phyloP scores from a whole-genome alignment of 2,329 filamentous ascomycete genomes.

The Fusarium avenaceum region DNA sequence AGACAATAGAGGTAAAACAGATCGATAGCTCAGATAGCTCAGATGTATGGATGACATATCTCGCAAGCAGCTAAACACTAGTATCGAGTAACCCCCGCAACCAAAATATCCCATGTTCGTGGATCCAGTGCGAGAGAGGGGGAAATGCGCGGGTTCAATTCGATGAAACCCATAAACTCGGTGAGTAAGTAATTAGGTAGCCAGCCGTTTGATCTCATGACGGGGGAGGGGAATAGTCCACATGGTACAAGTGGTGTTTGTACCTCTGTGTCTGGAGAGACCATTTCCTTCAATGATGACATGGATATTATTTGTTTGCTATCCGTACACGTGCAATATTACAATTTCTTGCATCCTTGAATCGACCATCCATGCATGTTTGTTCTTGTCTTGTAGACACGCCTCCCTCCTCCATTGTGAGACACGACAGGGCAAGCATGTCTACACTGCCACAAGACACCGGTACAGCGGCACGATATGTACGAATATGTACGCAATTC shows the following conservation, averaged over 20 bases:
- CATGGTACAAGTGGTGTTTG: constrained; percentile 37
- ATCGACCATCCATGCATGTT: constrained; percentile 16
- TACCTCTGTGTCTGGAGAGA: constrained; percentile 29
- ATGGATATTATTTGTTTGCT: constrained; percentile 35
- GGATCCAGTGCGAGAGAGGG: constrained; percentile 29
- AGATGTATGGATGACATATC: constrained; percentile 34
- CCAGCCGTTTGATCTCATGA: constrained; percentile 29
- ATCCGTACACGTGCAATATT: too few relatives aligned
- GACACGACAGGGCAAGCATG: neutral
- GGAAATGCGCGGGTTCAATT: constrained; percentile 25
- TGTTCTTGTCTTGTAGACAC: constrained; percentile 26
- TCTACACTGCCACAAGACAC: constrained; percentile 26
- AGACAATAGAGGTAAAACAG: constrained; percentile 2
- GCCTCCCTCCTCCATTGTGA: constrained; percentile 32
- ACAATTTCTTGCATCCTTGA: constrained; percentile 23
- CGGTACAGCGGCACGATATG: constrained; percentile 40
- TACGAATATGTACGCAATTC: constrained; percentile 29
- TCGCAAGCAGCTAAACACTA: constrained; percentile 36
- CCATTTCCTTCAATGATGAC: constrained; percentile 24
- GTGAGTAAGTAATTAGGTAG: constrained; percentile 35
- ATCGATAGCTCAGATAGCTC: neutral
- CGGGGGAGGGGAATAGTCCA: neutral
- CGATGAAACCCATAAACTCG: constrained; percentile 35
- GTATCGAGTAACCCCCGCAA: constrained; percentile 46
- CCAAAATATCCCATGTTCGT: constrained; percentile 4